Conservation (phyloP, 2,329 filamentous ascomycete species). For the Cladosporium colombiae region DNA sequence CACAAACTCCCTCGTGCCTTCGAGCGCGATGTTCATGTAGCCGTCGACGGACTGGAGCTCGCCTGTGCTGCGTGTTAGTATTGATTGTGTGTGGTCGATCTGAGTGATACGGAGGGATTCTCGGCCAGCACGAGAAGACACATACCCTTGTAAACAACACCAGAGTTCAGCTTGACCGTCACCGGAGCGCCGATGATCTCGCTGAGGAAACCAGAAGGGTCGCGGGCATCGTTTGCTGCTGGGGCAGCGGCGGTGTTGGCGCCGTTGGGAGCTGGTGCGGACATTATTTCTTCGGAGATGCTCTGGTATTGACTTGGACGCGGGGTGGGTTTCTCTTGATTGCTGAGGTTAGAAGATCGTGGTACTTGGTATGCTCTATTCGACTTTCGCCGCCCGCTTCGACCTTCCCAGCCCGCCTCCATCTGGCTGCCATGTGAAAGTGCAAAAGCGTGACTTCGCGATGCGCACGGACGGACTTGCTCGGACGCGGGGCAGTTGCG, state of each 20-base stretch:
- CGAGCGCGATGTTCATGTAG: constrained; percentile 99
- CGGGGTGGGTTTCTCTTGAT: background rate
- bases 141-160: constrained; percentile 96
- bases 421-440: background rate
- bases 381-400: constrained; percentile 8
- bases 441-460: constrained; percentile 5
- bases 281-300: constrained; percentile 61
- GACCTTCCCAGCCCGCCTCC: background rate
- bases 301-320: background rate
- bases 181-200: constrained; percentile 94
- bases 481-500: constrained; percentile 1
- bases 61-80: constrained; percentile 55
- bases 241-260: constrained; percentile 46
- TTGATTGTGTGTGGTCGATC: background rate
- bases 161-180: constrained; percentile 97
- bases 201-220: constrained; percentile 88
- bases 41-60: constrained; percentile 96
- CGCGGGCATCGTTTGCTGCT: constrained; percentile 73
- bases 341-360: background rate
- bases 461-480: background rate
- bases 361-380: background rate
- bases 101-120: too few species aligned
- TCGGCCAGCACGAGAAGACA: too few species aligned
- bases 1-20: constrained; percentile 91
- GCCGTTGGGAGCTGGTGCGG: constrained; percentile 21